These are phyloP conservation scores for Vaccinium vitisidaea DNA, from an alignment of 148 eudicot genomes.

Conservation along the genomic window DNA sequence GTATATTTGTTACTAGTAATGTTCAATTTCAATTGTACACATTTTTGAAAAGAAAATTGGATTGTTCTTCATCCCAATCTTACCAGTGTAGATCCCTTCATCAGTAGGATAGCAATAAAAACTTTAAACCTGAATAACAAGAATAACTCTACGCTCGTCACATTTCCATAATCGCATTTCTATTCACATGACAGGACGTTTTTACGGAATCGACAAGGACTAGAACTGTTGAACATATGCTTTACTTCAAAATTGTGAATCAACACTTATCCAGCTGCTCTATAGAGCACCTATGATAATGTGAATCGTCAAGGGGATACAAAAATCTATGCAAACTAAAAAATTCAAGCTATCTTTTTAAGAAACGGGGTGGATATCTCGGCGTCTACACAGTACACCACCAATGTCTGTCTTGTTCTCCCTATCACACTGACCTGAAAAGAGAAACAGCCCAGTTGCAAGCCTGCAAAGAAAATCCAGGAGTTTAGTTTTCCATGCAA, in stretches of 20 bases:
- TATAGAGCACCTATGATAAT: neutral
- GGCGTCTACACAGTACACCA: neutral
- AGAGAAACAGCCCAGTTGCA: neutral
- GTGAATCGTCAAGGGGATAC: neutral
- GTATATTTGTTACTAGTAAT: neutral
- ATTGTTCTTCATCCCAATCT: neutral
- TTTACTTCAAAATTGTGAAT: neutral
- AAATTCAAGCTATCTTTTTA: neutral
- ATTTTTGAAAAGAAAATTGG: neutral
- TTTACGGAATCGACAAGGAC: neutral
- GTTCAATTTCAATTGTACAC: neutral
- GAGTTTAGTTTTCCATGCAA: conserved; percentile 7
- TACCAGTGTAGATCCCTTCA: neutral
- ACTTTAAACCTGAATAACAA: neutral
- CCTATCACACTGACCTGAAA: neutral
- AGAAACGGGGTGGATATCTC: neutral
- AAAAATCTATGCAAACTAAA: neutral
- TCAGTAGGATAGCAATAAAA: neutral
- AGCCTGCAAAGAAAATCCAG: conserved; percentile 1
- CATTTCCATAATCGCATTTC: neutral
- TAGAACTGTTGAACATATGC: neutral
- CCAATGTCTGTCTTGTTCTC: neutral
- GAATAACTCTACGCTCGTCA: neutral
- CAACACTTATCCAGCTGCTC: neutral
- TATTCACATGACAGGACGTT: neutral